Percentiles rank a stretch among this genome's conserved stretches.
Evolutionary conservation across 2,329 filamentous ascomycete species (phyloP).

Genomic region (Huntiella abstrusa): DNA sequence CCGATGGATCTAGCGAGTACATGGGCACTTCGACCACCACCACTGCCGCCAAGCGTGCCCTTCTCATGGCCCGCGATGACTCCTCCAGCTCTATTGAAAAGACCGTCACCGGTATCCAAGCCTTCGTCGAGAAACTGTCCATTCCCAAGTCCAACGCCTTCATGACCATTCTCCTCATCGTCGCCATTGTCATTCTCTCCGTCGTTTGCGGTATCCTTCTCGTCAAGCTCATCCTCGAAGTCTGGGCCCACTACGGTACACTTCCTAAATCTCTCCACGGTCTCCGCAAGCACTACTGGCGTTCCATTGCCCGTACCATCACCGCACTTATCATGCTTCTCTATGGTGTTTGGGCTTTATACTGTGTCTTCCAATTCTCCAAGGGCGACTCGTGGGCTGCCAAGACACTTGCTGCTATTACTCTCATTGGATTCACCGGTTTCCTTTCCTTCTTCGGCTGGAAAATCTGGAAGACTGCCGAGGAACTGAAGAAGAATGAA

Average conservation of each 20-base stretch:
- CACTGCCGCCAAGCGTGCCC: conserved; percentile 22
- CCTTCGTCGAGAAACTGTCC: conserved; percentile 62
- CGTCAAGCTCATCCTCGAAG: conserved; percentile 77
- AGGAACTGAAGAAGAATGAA: conserved; percentile 52
- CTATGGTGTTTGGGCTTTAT: conserved; percentile 88
- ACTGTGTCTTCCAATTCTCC: conserved; percentile 91
- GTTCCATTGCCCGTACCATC: conserved; percentile 70
- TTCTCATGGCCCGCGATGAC: conserved; percentile 13
- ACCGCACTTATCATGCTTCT: conserved; percentile 78
- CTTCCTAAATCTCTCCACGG: conserved; percentile 64
- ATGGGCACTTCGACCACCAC: conserved; percentile 30
- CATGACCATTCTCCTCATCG: conserved; percentile 82
- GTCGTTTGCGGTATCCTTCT: conserved; percentile 77
- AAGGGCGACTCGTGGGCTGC: conserved; percentile 88
- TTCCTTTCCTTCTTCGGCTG: conserved; percentile 68
- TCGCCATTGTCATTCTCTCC: conserved; percentile 66
- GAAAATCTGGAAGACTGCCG: conserved; percentile 63
- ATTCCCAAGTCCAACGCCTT: conserved; percentile 85
- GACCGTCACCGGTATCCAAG: conserved; percentile 57
- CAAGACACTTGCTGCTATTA: conserved; percentile 64
- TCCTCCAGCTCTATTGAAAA: conserved; percentile 21
- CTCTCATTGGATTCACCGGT: conserved; percentile 60
- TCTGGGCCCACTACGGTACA: conserved; percentile 74
- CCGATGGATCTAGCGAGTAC: conserved; percentile 34
- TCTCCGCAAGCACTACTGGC: conserved; percentile 96